Conservation (phyloP, 768 basidiomycete genomes). For the Panaeolus cyanescens region DNA sequence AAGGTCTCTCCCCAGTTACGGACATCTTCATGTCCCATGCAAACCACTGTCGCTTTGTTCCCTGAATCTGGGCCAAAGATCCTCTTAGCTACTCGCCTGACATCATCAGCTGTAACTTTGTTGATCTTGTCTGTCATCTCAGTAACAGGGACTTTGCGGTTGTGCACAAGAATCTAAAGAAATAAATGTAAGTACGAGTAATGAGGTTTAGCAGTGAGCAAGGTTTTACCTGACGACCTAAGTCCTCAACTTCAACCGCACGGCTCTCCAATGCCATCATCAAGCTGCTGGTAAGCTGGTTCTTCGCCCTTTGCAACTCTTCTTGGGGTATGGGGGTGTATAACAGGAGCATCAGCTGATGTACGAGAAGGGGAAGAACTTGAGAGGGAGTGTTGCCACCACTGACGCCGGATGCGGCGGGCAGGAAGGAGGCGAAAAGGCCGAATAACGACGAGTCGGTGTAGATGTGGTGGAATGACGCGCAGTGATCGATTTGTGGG, state of each 20-base stretch:
- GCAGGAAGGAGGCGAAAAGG: slow-evolving; percentile 83
- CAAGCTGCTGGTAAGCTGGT: slow-evolving; percentile 89
- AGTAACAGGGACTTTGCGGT: slow-evolving; percentile 79
- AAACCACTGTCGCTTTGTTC: slow-evolving; percentile 76
- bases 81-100: slow-evolving; percentile 75
- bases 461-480: slow-evolving; percentile 97
- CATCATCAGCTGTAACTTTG: slow-evolving; percentile 64
- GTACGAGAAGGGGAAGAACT: slow-evolving; percentile 82
- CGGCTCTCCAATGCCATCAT: slow-evolving; percentile 95
- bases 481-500: slow-evolving; percentile 92
- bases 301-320: slow-evolving; percentile 89
- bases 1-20: slow-evolving; percentile 66
- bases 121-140: slow-evolving; percentile 93
- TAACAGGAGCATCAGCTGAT: slow-evolving; percentile 83
- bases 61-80: slow-evolving; percentile 68
- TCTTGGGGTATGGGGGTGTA: slow-evolving; percentile 62
- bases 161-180: slow-evolving; percentile 77
- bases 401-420: slow-evolving; percentile 53
- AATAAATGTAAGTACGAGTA: slow-evolving; percentile 4
- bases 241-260: slow-evolving; percentile 83
- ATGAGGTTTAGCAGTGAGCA: not conserved
- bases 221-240: slow-evolving; percentile 77
- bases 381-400: slow-evolving; percentile 68
- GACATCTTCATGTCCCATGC: slow-evolving; percentile 81
- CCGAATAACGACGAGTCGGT: slow-evolving; percentile 93